phyloP scores from a whole-genome alignment of 495 filamentous ascomycete genomes.

The Aspergillus incahuasiensis region DNA sequence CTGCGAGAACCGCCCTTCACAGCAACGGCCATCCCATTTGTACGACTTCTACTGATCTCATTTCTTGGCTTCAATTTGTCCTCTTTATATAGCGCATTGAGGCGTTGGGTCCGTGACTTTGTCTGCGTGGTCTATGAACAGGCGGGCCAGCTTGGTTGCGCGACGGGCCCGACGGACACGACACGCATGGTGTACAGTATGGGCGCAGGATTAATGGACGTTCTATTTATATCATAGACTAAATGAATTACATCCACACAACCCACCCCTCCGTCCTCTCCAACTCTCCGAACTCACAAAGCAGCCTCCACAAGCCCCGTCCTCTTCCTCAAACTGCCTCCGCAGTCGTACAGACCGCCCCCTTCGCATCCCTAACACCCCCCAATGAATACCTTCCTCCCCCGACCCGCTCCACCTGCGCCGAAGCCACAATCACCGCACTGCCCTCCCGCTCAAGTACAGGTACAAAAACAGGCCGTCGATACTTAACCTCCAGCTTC shows the following conservation, averaged over 20 bases:
- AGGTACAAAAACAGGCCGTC: constrained; percentile 3
- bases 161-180: constrained; percentile 6
- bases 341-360: constrained; percentile 9
- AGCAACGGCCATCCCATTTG: constrained; percentile 13
- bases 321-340: constrained; percentile 10
- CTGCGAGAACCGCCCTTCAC: constrained; percentile 12
- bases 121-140: constrained; percentile 27
- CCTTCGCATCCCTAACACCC: constrained; percentile 7
- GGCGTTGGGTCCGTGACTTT: constrained; percentile 38
- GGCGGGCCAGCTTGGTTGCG: constrained; percentile 10
- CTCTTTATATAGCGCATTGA: constrained; percentile 40
- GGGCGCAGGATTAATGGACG: constrained; percentile 17
- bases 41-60: constrained; percentile 24
- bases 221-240: constrained; percentile 10
- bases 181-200: constrained; percentile 33
- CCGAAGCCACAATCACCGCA: constrained; percentile 9
- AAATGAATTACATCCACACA: neutral
- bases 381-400: constrained; percentile 15
- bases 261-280: neutral
- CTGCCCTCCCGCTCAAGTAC: neutral
- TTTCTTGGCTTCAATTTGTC: constrained; percentile 17
- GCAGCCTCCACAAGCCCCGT: neutral
- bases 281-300: neutral
- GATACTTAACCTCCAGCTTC: constrained; percentile 5
- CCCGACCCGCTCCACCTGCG: constrained; percentile 6